Evolutionary conservation across 306 rosid genomes (phyloP).

Genomic region (Citrullus amarus): DNA sequence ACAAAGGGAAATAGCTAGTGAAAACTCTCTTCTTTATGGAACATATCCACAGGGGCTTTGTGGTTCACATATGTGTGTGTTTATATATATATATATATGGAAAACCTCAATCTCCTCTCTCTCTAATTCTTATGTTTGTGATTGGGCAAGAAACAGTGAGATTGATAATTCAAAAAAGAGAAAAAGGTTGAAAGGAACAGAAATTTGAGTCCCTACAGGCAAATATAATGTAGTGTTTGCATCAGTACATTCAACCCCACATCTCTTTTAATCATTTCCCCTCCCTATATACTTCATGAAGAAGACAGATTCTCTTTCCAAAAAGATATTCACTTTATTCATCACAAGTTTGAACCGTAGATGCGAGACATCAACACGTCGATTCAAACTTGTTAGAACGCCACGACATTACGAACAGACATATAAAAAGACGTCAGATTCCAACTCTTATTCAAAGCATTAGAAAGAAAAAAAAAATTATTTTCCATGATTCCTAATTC

Average conservation of each 20-base stretch:
- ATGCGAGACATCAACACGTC: constrained; percentile 20
- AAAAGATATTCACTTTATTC: constrained; percentile 18
- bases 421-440: constrained; percentile 18
- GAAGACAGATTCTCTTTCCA: constrained; percentile 23
- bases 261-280: constrained; percentile 42
- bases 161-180: constrained; percentile 44
- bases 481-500: constrained; percentile 12
- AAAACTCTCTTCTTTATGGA: constrained; percentile 24
- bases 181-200: constrained; percentile 32
- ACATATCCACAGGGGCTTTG: constrained; percentile 17
- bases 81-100: constrained; percentile 5
- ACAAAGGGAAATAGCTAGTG: constrained; percentile 11
- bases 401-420: constrained; percentile 24
- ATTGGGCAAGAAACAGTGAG: constrained; percentile 63
- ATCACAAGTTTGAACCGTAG: constrained; percentile 11
- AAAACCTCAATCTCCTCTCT: constrained; percentile 33
- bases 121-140: constrained; percentile 64
- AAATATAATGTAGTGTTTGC: constrained; percentile 54
- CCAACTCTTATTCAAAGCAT: constrained; percentile 8
- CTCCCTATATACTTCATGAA: constrained; percentile 25
- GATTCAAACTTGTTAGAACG: constrained; percentile 20
- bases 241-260: constrained; percentile 41
- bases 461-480: constrained; percentile 12
- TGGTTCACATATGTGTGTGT: not conserved
- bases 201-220: constrained; percentile 55